Evolutionary conservation across 352 stramenopile genomes (phyloP).

Genomic region (Phytophthora boehmeriae): DNA sequence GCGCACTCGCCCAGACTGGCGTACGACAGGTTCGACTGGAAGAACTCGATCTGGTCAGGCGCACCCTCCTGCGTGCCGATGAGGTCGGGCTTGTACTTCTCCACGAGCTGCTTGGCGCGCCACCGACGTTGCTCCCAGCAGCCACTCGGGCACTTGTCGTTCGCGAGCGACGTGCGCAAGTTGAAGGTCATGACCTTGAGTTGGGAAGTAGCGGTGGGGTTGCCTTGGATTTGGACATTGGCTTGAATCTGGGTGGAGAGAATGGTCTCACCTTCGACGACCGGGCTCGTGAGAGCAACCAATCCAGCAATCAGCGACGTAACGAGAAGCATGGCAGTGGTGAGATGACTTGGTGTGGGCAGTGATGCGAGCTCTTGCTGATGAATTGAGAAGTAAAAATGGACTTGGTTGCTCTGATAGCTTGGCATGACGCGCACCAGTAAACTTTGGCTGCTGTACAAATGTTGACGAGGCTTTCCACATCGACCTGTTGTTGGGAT

Average conservation of each 20-base stretch:
- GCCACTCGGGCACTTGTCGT: conserved; percentile 53
- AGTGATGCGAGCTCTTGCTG: neutral
- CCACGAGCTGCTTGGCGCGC: conserved; percentile 45
- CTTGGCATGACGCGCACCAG: neutral
- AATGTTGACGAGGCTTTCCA: too few relatives aligned
- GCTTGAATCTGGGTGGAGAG: conserved; percentile 7
- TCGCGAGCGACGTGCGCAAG: conserved; percentile 55
- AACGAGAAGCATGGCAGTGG: neutral
- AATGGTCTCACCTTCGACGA: neutral
- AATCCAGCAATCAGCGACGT: conserved; percentile 7
- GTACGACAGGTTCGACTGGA: conserved; percentile 47
- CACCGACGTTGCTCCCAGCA: conserved; percentile 59
- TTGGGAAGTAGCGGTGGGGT: conserved; percentile 3
- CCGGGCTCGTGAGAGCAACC: conserved; percentile 2
- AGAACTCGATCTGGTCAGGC: conserved; percentile 54
- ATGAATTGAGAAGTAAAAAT: neutral
- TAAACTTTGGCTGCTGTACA: neutral
- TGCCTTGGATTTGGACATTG: conserved; percentile 1
- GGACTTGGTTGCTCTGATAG: neutral
- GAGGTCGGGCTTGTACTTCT: conserved; percentile 54
- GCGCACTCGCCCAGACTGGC: conserved; percentile 56
- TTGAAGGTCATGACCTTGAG: conserved; percentile 77
- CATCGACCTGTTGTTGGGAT: too few relatives aligned
- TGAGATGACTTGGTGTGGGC: neutral
- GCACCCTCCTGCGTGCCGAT: conserved; percentile 67